Conservation (phyloP, 148 eudicot species). For the Polygonum aviculare region DNA sequence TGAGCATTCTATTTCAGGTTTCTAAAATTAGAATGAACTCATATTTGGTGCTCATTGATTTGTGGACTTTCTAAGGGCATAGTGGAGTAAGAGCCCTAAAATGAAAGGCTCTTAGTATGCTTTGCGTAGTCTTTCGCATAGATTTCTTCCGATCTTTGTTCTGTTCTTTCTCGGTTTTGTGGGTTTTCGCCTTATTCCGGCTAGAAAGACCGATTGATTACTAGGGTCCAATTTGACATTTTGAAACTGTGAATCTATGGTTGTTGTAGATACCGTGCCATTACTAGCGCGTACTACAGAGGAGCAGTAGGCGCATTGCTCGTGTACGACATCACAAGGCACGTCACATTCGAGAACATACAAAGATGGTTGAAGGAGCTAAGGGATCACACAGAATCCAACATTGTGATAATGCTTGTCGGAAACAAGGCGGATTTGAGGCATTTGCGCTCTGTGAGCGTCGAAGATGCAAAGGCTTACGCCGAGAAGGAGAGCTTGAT, state of each 20-base stretch:
- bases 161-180: no score
- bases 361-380: constrained; percentile 46
- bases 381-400: constrained; percentile 28
- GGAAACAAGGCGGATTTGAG: constrained; percentile 46
- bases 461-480: constrained; percentile 37
- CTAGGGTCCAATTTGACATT: no score
- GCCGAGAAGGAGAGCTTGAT: constrained; percentile 36
- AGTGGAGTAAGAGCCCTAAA: no score
- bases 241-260: background rate
- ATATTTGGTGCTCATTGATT: background rate
- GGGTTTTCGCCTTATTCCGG: no score
- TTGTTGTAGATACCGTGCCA: constrained; percentile 38
- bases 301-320: constrained; percentile 49
- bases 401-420: constrained; percentile 48
- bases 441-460: constrained; percentile 24
- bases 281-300: constrained; percentile 53
- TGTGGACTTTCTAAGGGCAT: no score
- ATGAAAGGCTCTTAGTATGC: no score
- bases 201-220: no score
- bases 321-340: constrained; percentile 46
- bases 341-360: constrained; percentile 37
- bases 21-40: constrained; percentile 5
- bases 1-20: background rate
- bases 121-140: no score
- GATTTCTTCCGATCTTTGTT: no score